Conservation (phyloP, 2,329 filamentous ascomycete genomes). For the Pestalotiopsis fici region DNA sequence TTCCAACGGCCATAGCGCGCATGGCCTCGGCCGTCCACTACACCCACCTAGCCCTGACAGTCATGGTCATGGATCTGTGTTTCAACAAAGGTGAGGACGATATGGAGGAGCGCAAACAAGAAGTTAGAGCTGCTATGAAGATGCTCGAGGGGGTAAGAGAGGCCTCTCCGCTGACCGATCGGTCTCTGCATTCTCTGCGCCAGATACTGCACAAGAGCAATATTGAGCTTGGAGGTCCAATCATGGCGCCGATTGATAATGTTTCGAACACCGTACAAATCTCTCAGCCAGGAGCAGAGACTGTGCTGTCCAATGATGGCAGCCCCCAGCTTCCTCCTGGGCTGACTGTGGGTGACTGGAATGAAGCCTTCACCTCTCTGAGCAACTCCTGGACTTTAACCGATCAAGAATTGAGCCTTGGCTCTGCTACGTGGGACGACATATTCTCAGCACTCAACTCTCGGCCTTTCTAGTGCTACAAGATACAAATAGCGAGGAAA, state of each 20-base stretch:
- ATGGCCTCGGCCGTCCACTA: slow-evolving; percentile 20
- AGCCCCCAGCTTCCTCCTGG: not conserved
- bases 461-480: slow-evolving; percentile 14
- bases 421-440: slow-evolving; percentile 19
- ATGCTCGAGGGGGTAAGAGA: slow-evolving; percentile 12
- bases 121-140: slow-evolving; percentile 11
- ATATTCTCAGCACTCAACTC: slow-evolving; percentile 21
- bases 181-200: slow-evolving; percentile 10
- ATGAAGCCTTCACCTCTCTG: not conserved
- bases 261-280: not conserved
- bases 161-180: slow-evolving; percentile 11
- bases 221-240: not conserved
- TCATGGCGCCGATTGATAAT: not conserved
- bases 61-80: slow-evolving; percentile 21
- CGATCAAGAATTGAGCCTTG: slow-evolving; percentile 16
- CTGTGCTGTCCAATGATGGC: not conserved
- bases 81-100: slow-evolving; percentile 16
- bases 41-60: slow-evolving; percentile 17
- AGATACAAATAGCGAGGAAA: no score
- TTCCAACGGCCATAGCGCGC: slow-evolving; percentile 13
- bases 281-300: not conserved
- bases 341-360: not conserved
- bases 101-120: slow-evolving; percentile 10
- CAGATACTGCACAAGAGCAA: slow-evolving; percentile 12
- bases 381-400: slow-evolving; percentile 9